Evolutionary conservation across 352 stramenopile species (phyloP).

Genomic region (Phytopythium kandeliae): DNA sequence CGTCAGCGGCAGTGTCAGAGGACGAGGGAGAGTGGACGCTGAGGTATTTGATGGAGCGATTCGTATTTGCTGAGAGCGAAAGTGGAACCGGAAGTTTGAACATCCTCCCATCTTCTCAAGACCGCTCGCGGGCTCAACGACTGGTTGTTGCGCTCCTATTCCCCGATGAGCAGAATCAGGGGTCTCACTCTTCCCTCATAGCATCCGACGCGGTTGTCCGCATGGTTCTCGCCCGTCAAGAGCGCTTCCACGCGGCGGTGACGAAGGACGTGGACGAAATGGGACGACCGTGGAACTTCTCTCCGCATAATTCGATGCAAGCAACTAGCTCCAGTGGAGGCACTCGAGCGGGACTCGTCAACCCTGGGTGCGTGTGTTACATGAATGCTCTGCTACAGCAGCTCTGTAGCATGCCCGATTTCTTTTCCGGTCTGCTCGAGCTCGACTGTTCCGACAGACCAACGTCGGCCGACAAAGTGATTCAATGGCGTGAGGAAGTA

Average conservation of each 20-base stretch:
- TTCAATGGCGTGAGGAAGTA: conserved; percentile 44
- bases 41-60: not conserved
- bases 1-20: too few relatives aligned
- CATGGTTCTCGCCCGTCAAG: conserved; percentile 12
- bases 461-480: not conserved
- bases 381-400: conserved; percentile 99
- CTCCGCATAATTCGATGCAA: conserved; percentile 38
- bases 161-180: not conserved
- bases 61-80: not conserved
- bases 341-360: conserved; percentile 88
- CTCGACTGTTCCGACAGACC: conserved; percentile 17
- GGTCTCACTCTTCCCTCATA: not conserved
- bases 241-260: conserved; percentile 21
- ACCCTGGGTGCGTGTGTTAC: conserved; percentile 99
- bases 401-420: conserved; percentile 82
- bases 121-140: not conserved
- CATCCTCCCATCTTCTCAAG: not conserved
- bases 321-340: conserved; percentile 11
- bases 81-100: not conserved
- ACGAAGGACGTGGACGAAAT: conserved; percentile 16
- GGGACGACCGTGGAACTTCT: conserved; percentile 60
- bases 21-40: not conserved
- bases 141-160: not conserved
- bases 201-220: not conserved
- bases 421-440: conserved; percentile 43